These are phyloP conservation scores for Paramarasmius palmivorus DNA, from an alignment of 1,284 basidiomycete genomes.

Conservation along the genomic window DNA sequence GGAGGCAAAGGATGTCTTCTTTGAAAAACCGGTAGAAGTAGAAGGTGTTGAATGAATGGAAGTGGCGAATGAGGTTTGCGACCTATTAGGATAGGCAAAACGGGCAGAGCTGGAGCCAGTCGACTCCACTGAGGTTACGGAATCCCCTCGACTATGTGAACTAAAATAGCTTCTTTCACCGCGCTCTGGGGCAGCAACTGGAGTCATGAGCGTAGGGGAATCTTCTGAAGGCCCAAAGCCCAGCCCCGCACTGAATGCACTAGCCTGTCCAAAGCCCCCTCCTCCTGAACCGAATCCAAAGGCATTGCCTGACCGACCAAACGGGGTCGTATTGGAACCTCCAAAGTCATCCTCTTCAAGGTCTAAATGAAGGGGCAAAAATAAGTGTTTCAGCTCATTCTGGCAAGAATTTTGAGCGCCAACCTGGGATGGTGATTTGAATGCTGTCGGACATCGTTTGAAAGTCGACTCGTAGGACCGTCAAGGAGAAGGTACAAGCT, in stretches of 20 bases:
- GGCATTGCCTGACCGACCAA: conserved; percentile 50
- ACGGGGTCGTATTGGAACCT: conserved; percentile 59
- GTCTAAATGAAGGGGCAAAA: conserved; percentile 38
- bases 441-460: conserved; percentile 49
- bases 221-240: conserved; percentile 36
- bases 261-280: conserved; percentile 22
- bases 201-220: conserved; percentile 63
- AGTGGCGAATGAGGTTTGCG: conserved; percentile 58
- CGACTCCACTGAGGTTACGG: conserved; percentile 66
- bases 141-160: conserved; percentile 74
- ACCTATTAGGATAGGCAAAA: conserved; percentile 35
- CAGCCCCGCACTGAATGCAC: conserved; percentile 39
- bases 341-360: conserved; percentile 71
- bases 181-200: conserved; percentile 45
- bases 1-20: conserved; percentile 85
- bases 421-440: conserved; percentile 83
- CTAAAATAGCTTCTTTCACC: conserved; percentile 61
- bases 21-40: conserved; percentile 54
- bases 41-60: conserved; percentile 63
- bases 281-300: conserved; percentile 40
- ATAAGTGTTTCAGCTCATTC: conserved; percentile 4
- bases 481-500: no score
- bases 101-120: conserved; percentile 58
- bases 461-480: neutral
- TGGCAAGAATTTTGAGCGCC: conserved; percentile 20